Conservation (phyloP, 2,329 filamentous ascomycete genomes). For the Aspergillus pseudoviridinutans region DNA sequence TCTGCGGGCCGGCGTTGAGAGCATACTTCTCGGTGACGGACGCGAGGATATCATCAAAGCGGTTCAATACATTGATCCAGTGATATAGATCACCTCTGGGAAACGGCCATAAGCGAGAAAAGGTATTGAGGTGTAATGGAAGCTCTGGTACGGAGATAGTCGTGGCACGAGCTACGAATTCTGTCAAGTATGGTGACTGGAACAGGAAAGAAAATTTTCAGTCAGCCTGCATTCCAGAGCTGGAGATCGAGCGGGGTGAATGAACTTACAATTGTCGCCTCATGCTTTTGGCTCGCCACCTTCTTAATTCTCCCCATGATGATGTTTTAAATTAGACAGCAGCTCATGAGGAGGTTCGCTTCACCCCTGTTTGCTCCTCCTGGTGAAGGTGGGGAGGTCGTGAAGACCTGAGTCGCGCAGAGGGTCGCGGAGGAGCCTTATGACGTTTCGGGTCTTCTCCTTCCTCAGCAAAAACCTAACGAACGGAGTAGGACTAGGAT, state of each 20-base stretch:
- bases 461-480: constrained; percentile 24
- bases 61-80: constrained; percentile 92
- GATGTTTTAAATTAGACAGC: constrained; percentile 26
- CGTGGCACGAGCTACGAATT: constrained; percentile 70
- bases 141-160: constrained; percentile 65
- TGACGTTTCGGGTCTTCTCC: constrained; percentile 35
- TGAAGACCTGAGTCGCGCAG: constrained; percentile 27
- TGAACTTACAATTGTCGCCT: constrained; percentile 47
- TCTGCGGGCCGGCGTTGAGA: constrained; percentile 75
- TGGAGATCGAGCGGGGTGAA: constrained; percentile 8
- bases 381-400: constrained; percentile 23
- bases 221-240: constrained; percentile 8
- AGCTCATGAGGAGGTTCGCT: constrained; percentile 38
- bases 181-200: constrained; percentile 81
- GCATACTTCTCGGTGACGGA: constrained; percentile 76
- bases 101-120: constrained; percentile 90
- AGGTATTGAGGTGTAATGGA: constrained; percentile 69
- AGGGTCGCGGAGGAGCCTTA: constrained; percentile 31
- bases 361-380: constrained; percentile 26
- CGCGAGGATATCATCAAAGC: constrained; percentile 86
- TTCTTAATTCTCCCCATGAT: constrained; percentile 53
- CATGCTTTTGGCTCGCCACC: constrained; percentile 49
- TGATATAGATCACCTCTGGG: constrained; percentile 94
- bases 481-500: constrained; percentile 11
- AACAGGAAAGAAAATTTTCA: constrained; percentile 21